A percentile compares a stretch with the other conserved stretches of the same genome.
Evolutionary conservation across 768 basidiomycete species (phyloP).

Genomic region (Lepiota venenata): DNA sequence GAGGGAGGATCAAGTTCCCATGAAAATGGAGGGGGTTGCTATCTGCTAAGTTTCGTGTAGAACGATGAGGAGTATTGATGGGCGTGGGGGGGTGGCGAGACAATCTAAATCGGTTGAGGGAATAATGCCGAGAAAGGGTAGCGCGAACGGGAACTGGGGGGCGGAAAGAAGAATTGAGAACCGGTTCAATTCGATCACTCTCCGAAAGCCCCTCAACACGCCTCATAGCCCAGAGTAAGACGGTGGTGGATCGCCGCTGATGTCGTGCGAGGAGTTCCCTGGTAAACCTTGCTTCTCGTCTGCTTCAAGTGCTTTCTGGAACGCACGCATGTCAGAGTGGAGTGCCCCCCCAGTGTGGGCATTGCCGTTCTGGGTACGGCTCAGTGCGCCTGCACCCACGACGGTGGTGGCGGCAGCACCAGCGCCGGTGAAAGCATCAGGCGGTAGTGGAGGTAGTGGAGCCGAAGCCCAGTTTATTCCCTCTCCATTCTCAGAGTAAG

Average conservation of each 20-base stretch:
- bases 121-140: too few species aligned
- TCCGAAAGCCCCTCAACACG: neutral
- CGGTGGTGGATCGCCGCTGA: conserved; percentile 2
- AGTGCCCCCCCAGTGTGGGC: conserved; percentile 13
- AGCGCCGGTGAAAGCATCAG: neutral
- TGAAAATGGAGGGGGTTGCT: too few species aligned
- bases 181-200: too few species aligned
- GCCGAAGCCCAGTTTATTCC: neutral
- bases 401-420: neutral
- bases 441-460: conserved; percentile 1
- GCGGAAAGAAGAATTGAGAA: too few species aligned
- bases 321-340: conserved; percentile 18
- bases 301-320: conserved; percentile 25
- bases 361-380: too few species aligned
- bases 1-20: neutral
- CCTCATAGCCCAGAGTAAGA: conserved; percentile 7
- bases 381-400: neutral
- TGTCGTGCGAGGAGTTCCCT: neutral
- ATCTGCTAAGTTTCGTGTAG: neutral
- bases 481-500: conserved; percentile 2
- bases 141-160: too few species aligned
- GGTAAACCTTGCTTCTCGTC: conserved; percentile 8
- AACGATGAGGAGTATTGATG: too few species aligned
- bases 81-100: too few species aligned
- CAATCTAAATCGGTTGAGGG: too few species aligned